Evolutionary conservation across 768 basidiomycete genomes (phyloP).

Genomic region (Termitomyces sp.): DNA sequence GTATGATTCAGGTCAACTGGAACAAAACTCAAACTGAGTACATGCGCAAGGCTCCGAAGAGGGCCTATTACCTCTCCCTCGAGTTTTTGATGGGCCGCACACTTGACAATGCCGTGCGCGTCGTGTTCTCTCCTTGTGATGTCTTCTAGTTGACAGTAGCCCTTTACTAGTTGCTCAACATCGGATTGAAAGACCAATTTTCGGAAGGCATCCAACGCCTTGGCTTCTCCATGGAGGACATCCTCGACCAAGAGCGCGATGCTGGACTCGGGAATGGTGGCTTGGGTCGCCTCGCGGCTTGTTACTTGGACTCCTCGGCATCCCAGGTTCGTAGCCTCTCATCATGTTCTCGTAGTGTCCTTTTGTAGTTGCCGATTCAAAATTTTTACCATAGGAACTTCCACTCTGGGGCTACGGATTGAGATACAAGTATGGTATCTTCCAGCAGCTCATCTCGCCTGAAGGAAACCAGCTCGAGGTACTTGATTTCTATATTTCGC

Average conservation of each 20-base stretch:
- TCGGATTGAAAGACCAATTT: conserved; percentile 78
- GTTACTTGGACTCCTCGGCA: conserved; percentile 92
- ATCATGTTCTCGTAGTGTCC: conserved; percentile 46
- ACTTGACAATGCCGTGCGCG: conserved; percentile 56
- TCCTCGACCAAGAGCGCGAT: conserved; percentile 86
- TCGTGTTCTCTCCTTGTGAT: conserved; percentile 41
- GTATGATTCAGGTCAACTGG: conserved; percentile 61
- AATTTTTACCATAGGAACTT: conserved; percentile 43
- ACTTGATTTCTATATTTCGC: neutral
- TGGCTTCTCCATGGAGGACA: conserved; percentile 87
- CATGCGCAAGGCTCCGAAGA: conserved; percentile 79
- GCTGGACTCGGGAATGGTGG: conserved; percentile 95
- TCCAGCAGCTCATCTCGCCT: conserved; percentile 86
- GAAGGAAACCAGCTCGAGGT: conserved; percentile 79
- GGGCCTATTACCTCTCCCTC: conserved; percentile 93
- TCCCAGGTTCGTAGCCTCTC: conserved; percentile 67
- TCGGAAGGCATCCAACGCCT: conserved; percentile 61
- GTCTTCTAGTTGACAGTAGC: conserved; percentile 14
- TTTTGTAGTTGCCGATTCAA: conserved; percentile 17
- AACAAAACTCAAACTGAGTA: conserved; percentile 74
- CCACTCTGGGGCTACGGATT: conserved; percentile 96
- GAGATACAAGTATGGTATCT: conserved; percentile 93
- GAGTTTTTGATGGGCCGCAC: conserved; percentile 89
- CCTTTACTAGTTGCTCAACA: conserved; percentile 68
- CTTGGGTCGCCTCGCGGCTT: conserved; percentile 92